Conservation (phyloP, 306 rosid genomes). For the Comarum palustre region DNA sequence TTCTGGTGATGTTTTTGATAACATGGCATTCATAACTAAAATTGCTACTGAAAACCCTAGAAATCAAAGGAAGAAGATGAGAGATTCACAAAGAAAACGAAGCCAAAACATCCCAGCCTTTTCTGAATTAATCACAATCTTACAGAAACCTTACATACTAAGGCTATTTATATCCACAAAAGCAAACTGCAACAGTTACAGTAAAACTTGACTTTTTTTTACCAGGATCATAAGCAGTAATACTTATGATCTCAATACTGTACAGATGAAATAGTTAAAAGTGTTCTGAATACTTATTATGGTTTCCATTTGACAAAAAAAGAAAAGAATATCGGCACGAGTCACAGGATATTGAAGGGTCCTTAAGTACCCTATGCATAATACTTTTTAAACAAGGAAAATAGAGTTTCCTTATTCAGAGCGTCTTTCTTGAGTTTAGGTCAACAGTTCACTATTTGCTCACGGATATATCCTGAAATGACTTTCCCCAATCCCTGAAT, state of each 20-base stretch:
- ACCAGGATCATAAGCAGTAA: too few species aligned
- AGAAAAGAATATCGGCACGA: not conserved
- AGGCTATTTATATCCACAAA: too few species aligned
- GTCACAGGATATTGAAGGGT: slow-evolving; percentile 1
- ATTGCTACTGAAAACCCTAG: too few species aligned
- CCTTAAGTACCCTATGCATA: not conserved
- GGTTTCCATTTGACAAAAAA: not conserved
- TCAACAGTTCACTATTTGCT: not conserved
- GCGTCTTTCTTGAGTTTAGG: not conserved
- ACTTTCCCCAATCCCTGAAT: not conserved
- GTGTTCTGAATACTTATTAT: not conserved
- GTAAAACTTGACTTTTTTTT: too few species aligned
- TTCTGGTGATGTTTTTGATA: not conserved
- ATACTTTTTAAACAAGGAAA: not conserved
- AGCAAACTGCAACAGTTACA: too few species aligned
- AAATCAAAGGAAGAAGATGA: too few species aligned
- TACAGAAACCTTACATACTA: too few species aligned
- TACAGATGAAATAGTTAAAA: not conserved
- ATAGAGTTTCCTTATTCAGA: not conserved
- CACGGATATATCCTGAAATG: not conserved
- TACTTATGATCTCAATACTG: not conserved
- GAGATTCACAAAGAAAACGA: too few species aligned
- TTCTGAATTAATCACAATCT: too few species aligned
- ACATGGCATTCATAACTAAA: too few species aligned
- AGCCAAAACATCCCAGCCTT: too few species aligned